Evolutionary conservation across 1,284 basidiomycete species (phyloP), one percentile per base, ranked within the genome.

Genomic region (Irpex lacteus): DNA sequence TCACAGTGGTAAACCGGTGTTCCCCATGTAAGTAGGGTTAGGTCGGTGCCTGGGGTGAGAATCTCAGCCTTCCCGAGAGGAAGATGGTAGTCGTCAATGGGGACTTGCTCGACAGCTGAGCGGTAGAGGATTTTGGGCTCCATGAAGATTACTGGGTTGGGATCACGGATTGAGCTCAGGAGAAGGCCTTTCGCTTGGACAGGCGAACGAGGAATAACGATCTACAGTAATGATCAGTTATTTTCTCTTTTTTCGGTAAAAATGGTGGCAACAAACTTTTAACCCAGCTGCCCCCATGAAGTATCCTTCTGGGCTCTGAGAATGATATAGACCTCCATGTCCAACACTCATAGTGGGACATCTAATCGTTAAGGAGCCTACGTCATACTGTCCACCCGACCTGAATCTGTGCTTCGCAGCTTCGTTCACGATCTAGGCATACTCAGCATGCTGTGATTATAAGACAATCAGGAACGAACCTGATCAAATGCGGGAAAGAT

Each of bases 181-280:
- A 98, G 79, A 1, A 98, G 80, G 0, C 96, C 96, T 76, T 98
- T 98, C 19, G 95, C 96, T 81, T 98, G 96, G 47, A 96, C 89
- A 0, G 96, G 96, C 2, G 93, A 95, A 15, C 96, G 88, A 2
- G 96, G 96, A 49, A 98, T 92, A 8, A 98, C 94, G 60, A 95
- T 78, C 92, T 94, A 63, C 54, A 49, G 21, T 44, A 21, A 32
- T 34, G 54, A 19, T 54, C n/a, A 56, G 54, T n/a, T n/a, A 4
- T 55, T 44, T 15, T 6, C 4, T 32, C n/a, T 7, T 32, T 47
- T 0, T 37, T 1, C 26, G 8, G 50, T 34, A 34, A 21, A 55
- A 19, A 37, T 32, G 3, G 2, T 1, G 15, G 36, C 13, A 36
- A 53, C 68, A 9, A 65, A 95, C 95, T 82, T 97, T 97, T 49